phyloP scores from a whole-genome alignment of 768 basidiomycete species.

The Lactifluus rugatus region DNA sequence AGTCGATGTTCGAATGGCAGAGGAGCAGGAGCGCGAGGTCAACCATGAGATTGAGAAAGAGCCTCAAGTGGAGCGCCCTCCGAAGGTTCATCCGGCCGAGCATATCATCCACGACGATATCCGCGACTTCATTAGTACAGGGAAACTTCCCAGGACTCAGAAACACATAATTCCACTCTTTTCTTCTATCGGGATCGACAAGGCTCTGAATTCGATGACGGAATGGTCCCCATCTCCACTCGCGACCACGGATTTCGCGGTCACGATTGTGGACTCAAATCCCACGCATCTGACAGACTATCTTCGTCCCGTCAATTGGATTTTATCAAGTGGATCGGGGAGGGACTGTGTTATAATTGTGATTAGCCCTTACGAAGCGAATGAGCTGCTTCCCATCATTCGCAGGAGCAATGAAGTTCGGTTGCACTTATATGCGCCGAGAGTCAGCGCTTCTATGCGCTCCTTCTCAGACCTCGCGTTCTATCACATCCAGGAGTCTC shows the following conservation, averaged over 20 bases:
- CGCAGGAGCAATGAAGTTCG: no score
- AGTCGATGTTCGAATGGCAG: background rate
- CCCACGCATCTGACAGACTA: background rate
- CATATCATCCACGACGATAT: background rate
- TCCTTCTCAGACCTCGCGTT: no score
- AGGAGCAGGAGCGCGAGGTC: slow-evolving; percentile 8
- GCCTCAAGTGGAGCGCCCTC: no score
- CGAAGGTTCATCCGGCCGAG: background rate
- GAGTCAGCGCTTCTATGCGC: no score
- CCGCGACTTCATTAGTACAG: no score
- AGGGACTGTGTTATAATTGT: no score
- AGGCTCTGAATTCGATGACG: background rate
- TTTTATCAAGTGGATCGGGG: no score
- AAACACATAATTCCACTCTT: background rate
- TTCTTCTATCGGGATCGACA: background rate
- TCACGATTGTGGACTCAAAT: background rate
- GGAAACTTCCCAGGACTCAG: background rate
- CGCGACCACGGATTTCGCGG: background rate
- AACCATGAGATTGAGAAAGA: no score
- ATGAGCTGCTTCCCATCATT: no score
- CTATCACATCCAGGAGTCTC: background rate
- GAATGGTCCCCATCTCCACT: background rate
- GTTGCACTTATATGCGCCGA: no score
- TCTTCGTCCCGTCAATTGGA: no score
- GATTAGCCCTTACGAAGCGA: no score